These are phyloP conservation scores for Lactarius evosmus DNA, from an alignment of 768 basidiomycete species.

Conservation along the genomic window DNA sequence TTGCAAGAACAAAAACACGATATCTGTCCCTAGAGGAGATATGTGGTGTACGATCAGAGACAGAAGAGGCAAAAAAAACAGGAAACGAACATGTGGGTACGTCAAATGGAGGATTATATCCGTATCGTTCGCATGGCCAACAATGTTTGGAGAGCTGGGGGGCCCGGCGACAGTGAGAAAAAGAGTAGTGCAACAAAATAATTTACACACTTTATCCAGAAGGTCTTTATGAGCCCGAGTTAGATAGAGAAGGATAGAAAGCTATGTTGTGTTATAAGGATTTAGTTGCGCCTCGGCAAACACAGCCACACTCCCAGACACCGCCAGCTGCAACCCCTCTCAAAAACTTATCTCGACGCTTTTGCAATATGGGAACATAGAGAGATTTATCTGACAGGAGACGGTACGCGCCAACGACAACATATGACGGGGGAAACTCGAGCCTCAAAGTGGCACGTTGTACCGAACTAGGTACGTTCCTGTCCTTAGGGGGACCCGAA, in stretches of 20 bases:
- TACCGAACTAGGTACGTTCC: constrained; percentile 34
- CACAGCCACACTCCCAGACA: constrained; percentile 53
- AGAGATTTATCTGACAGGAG: constrained; percentile 70
- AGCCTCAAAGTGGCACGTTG: constrained; percentile 58
- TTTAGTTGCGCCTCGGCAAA: neutral
- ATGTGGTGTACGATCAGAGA: constrained; percentile 5
- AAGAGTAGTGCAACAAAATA: neutral
- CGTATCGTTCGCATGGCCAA: constrained; percentile 63
- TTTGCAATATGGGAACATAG: constrained; percentile 76
- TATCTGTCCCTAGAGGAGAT: constrained; percentile 64
- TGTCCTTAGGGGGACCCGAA: constrained; percentile 6
- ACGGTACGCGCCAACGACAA: constrained; percentile 80
- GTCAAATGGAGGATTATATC: constrained; percentile 61
- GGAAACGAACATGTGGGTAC: constrained; percentile 60
- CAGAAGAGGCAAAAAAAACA: neutral
- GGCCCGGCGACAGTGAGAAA: neutral
- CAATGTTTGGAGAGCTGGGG: constrained; percentile 57
- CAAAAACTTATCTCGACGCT: constrained; percentile 72
- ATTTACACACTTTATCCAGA: constrained; percentile 54
- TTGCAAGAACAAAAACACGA: constrained; percentile 72
- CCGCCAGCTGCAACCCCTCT: constrained; percentile 68
- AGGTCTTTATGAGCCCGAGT: constrained; percentile 58
- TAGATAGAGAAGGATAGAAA: constrained; percentile 71
- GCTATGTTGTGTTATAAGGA: constrained; percentile 37
- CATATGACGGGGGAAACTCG: constrained; percentile 78